Evolutionary conservation across 257 asterid genomes (phyloP).

Genomic region (Schizonepeta tenuifolia): DNA sequence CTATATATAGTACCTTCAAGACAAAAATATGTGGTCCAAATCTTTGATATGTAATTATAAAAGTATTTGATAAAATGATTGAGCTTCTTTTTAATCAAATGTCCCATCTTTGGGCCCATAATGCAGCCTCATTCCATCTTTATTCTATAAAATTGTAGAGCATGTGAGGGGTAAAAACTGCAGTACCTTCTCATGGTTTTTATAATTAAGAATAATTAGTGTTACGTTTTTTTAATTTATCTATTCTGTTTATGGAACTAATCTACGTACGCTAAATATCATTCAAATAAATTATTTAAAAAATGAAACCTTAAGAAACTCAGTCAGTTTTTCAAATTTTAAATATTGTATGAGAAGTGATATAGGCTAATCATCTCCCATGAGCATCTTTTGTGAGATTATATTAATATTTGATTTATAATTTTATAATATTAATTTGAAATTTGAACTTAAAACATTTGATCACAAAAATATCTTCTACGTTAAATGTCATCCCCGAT

Average conservation of each 20-base stretch:
- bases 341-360: neutral
- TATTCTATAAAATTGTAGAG: neutral
- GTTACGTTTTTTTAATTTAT: neutral
- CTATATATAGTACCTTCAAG: neutral
- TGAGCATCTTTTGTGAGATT: no score
- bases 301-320: neutral
- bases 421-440: no score
- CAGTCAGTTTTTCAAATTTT: neutral
- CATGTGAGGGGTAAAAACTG: conserved; percentile 27
- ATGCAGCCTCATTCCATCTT: conserved; percentile 2
- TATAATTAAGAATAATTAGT: neutral
- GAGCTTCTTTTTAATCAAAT: conserved; percentile 23
- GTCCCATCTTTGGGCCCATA: conserved; percentile 22
- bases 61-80: conserved; percentile 33
- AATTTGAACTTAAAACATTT: no score
- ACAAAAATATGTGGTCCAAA: conserved; percentile 36
- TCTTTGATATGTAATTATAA: conserved; percentile 4
- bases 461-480: no score
- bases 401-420: no score
- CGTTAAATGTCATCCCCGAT: no score
- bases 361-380: no score
- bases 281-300: no score
- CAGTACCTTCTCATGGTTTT: neutral
- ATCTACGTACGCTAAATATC: no score
- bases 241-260: neutral